A percentile compares a stretch with the other conserved stretches of the same genome.
phyloP scores from a whole-genome alignment of 768 basidiomycete species.

The Cystofilobasidium macerans region DNA sequence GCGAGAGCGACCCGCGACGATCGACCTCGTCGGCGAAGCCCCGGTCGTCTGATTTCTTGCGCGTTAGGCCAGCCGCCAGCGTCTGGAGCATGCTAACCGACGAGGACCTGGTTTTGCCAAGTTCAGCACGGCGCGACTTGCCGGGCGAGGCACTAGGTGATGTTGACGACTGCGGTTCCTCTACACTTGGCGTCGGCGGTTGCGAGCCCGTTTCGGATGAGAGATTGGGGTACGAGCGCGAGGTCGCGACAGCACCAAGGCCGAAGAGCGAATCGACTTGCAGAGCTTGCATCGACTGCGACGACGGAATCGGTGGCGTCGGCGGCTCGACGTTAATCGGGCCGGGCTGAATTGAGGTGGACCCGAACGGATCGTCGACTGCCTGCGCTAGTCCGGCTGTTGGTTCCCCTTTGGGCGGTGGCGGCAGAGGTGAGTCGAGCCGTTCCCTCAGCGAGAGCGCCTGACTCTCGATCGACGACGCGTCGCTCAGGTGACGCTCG shows the following conservation, averaged over 20 bases:
- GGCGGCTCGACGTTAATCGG: constrained; percentile 22
- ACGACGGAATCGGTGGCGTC: constrained; percentile 11
- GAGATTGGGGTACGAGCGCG: constrained; percentile 41
- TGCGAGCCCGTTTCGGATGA: constrained; percentile 50
- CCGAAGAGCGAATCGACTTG: constrained; percentile 49
- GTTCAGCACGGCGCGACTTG: constrained; percentile 40
- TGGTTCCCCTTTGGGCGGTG: not conserved
- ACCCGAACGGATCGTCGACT: constrained; percentile 15
- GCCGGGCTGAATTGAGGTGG: not conserved
- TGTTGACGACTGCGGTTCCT: constrained; percentile 35
- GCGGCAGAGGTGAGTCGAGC: not conserved
- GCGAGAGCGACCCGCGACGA: not conserved
- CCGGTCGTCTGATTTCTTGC: constrained; percentile 68
- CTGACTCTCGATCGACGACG: not conserved
- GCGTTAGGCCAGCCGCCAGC: constrained; percentile 55
- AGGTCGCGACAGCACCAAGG: not conserved
- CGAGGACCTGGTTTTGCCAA: constrained; percentile 60
- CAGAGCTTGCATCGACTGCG: constrained; percentile 5
- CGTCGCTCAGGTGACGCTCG: not conserved
- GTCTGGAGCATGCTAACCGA: constrained; percentile 89
- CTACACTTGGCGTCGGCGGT: constrained; percentile 41
- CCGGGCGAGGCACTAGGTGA: constrained; percentile 26
- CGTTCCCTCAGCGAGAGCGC: not conserved
- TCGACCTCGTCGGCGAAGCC: constrained; percentile 40
- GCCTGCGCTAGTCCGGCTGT: constrained; percentile 1